Evolutionary conservation across 805 yeast genomes (phyloP).

Genomic region (Saccharomyces cerevisiae): DNA sequence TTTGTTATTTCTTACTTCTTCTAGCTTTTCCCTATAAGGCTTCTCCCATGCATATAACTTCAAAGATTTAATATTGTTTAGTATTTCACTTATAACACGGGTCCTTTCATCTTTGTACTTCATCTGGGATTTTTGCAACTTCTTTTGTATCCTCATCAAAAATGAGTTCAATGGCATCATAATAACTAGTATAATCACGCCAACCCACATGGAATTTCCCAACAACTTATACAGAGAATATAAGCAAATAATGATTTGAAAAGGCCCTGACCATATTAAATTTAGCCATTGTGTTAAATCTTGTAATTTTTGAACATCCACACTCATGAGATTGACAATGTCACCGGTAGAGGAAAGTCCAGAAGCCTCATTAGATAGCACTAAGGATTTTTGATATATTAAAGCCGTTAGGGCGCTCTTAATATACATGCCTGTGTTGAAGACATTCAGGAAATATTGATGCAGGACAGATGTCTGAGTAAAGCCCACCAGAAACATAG

Average conservation of each 20-base stretch:
- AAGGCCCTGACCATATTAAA: conserved; percentile 87
- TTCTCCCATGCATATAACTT: conserved; percentile 94
- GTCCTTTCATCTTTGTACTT: conserved; percentile 85
- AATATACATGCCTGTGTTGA: conserved; percentile 69
- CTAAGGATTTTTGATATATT: conserved; percentile 60
- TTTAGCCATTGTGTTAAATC: conserved; percentile 73
- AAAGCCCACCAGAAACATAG: conserved; percentile 71
- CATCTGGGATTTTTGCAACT: conserved; percentile 80
- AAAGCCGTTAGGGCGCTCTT: conserved; percentile 61
- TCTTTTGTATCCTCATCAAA: conserved; percentile 60
- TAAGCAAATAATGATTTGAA: conserved; percentile 73
- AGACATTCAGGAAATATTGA: conserved; percentile 68
- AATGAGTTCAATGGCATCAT: conserved; percentile 74
- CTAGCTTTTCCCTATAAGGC: conserved; percentile 68
- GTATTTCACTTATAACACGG: conserved; percentile 75
- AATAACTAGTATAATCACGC: conserved; percentile 67
- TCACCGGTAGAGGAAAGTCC: conserved; percentile 78
- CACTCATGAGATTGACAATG: conserved; percentile 89
- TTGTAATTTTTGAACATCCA: conserved; percentile 83
- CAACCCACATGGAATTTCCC: conserved; percentile 95
- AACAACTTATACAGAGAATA: conserved; percentile 60
- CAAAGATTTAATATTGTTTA: conserved; percentile 85
- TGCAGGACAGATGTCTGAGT: conserved; percentile 70
- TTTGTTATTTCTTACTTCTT: conserved; percentile 77
- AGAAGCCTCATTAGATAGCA: conserved; percentile 62